Percentiles rank a stretch among this genome's conserved stretches.
These are phyloP conservation scores for Lindgomyces ingoldianus DNA, from an alignment of 495 filamentous ascomycete genomes.

Conservation along the genomic window DNA sequence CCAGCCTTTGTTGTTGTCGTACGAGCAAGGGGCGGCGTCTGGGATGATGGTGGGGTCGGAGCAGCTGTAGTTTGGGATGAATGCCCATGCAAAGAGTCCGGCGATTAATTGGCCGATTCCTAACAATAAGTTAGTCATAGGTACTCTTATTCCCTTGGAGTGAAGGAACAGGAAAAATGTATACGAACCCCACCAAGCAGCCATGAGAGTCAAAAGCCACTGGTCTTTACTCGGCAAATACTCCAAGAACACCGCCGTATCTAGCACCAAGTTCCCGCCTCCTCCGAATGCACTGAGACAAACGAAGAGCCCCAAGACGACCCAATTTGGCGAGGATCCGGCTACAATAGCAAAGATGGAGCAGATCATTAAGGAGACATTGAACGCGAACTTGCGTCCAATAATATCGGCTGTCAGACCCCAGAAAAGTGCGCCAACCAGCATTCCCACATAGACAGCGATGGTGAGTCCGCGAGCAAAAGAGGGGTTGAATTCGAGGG, in stretches of 20 bases:
- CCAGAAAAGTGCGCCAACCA: slow-evolving; percentile 58
- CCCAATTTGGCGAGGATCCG: slow-evolving; percentile 53
- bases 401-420: slow-evolving; percentile 57
- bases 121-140: background rate
- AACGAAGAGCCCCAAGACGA: slow-evolving; percentile 52
- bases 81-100: slow-evolving; percentile 47
- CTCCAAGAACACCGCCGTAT: slow-evolving; percentile 63
- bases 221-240: slow-evolving; percentile 52
- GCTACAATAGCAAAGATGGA: slow-evolving; percentile 55
- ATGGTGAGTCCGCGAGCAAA: slow-evolving; percentile 61
- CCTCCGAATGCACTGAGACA: slow-evolving; percentile 53
- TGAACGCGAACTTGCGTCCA: slow-evolving; percentile 57
- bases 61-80: slow-evolving; percentile 45
- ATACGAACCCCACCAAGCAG: slow-evolving; percentile 52
- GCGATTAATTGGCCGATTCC: slow-evolving; percentile 44
- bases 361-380: slow-evolving; percentile 53
- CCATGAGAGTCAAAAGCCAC: slow-evolving; percentile 54
- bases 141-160: background rate
- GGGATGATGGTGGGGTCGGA: background rate
- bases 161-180: background rate
- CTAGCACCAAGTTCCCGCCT: slow-evolving; percentile 70
- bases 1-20: slow-evolving; percentile 41
- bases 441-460: slow-evolving; percentile 58
- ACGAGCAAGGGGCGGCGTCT: slow-evolving; percentile 34
- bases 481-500: slow-evolving; percentile 59